phyloP scores from a whole-genome alignment of 495 filamentous ascomycete species.

The Viridothelium virens region DNA sequence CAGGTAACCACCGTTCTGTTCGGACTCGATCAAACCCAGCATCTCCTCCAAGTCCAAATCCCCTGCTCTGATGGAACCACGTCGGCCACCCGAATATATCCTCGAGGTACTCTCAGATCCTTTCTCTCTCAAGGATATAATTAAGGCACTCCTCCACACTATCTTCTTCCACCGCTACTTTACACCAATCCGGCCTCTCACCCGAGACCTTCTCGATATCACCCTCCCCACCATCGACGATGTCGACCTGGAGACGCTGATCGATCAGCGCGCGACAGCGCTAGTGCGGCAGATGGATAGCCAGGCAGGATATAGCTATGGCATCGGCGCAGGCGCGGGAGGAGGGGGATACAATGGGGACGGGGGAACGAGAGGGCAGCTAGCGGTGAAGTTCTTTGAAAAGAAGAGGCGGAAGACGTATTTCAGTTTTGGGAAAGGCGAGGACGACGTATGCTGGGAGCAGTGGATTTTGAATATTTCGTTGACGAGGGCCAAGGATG shows the following conservation, averaged over 20 bases:
- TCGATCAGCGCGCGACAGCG: constrained; percentile 73
- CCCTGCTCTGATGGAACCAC: constrained; percentile 30
- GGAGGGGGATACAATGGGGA: constrained; percentile 16
- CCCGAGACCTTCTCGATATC: constrained; percentile 84
- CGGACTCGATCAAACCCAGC: no score
- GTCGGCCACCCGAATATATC: constrained; percentile 36
- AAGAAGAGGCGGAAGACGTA: constrained; percentile 69
- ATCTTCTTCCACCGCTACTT: constrained; percentile 99
- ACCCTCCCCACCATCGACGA: constrained; percentile 87
- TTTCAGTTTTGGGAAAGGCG: constrained; percentile 67
- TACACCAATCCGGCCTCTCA: constrained; percentile 71
- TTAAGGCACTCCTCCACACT: constrained; percentile 90
- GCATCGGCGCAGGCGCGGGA: background rate
- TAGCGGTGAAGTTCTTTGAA: constrained; percentile 91
- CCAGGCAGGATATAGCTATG: constrained; percentile 9
- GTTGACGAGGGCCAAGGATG: constrained; percentile 77
- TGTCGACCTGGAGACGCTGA: constrained; percentile 80
- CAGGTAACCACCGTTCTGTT: no score
- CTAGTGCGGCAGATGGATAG: constrained; percentile 55
- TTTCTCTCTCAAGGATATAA: constrained; percentile 67
- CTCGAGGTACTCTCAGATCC: constrained; percentile 41
- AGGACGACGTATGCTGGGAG: constrained; percentile 96
- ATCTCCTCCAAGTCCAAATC: background rate
- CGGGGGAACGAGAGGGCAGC: constrained; percentile 57
- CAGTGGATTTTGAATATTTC: constrained; percentile 89